phyloP scores from a whole-genome alignment of 2,329 filamentous ascomycete genomes.

The Botrytis byssoidea region DNA sequence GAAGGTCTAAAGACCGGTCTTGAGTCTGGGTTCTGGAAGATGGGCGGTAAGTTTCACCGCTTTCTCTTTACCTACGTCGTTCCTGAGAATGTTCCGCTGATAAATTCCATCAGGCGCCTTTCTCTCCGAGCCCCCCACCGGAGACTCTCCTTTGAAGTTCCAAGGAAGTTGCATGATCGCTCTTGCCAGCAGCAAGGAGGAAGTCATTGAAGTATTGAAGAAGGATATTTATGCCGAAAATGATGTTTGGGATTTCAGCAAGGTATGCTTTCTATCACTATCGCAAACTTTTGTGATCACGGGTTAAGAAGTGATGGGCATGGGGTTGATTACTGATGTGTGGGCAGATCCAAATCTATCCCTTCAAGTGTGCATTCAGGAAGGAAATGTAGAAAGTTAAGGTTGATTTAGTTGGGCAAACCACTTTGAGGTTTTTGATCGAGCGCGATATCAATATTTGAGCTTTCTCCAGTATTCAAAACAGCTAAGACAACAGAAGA shows the following conservation, averaged over 20 bases:
- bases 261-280: constrained; percentile 44
- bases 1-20: constrained; percentile 49
- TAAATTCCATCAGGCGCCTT: constrained; percentile 54
- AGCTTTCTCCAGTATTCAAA: background rate
- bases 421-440: background rate
- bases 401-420: background rate
- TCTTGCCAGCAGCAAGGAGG: constrained; percentile 62
- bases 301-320: background rate
- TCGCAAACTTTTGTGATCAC: background rate
- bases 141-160: constrained; percentile 61
- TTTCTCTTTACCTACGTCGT: background rate
- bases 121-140: constrained; percentile 63
- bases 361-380: constrained; percentile 48
- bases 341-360: constrained; percentile 48
- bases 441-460: background rate
- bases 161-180: constrained; percentile 61
- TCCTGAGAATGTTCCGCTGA: background rate
- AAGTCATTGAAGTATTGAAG: constrained; percentile 64
- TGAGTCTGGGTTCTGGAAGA: constrained; percentile 57
- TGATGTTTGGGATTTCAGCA: constrained; percentile 79
- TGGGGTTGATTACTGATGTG: constrained; percentile 18
- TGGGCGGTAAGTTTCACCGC: constrained; percentile 47
- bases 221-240: constrained; percentile 69
- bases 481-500: background rate
- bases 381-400: constrained; percentile 20